These are phyloP conservation scores for Linnemannia hyalina DNA, from an alignment of 192 early-diverging fungal genomes.

Conservation along the genomic window DNA sequence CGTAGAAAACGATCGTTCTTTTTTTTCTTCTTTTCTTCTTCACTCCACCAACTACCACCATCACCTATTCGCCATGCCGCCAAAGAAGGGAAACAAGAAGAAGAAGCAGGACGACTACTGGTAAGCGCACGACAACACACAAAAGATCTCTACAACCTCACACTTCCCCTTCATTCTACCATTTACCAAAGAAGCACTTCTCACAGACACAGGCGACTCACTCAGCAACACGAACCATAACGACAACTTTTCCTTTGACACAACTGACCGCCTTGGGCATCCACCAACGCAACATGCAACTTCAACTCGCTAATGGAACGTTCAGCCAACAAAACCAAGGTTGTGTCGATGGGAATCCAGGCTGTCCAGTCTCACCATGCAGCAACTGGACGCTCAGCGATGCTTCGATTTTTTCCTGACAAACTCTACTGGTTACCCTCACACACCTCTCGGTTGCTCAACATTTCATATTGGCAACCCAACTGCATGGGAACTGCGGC, in stretches of 20 bases:
- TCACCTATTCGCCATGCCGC: conserved; percentile 53
- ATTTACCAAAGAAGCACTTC: too few species aligned
- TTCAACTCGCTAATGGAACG: neutral
- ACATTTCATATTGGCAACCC: neutral
- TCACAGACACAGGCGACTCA: neutral
- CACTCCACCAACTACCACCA: neutral
- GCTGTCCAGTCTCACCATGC: neutral
- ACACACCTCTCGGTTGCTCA: neutral
- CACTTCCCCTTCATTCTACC: too few species aligned
- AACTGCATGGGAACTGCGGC: neutral
- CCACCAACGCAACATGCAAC: neutral
- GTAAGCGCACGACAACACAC: conserved; percentile 33
- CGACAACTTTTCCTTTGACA: neutral
- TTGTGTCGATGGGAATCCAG: neutral
- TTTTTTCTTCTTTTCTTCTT: neutral
- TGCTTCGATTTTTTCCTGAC: neutral
- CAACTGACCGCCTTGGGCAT: neutral
- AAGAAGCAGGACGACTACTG: conserved; percentile 70
- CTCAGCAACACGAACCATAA: neutral
- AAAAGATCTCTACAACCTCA: neutral
- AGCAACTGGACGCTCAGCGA: neutral
- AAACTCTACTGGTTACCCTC: neutral
- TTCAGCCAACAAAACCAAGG: neutral
- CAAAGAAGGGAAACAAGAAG: conserved; percentile 68
- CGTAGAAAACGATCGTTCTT: conserved; percentile 11